A percentile compares a stretch with the other conserved stretches of the same genome.
Conservation (phyloP, 805 yeast species). For the Ogataea degrootiae region DNA sequence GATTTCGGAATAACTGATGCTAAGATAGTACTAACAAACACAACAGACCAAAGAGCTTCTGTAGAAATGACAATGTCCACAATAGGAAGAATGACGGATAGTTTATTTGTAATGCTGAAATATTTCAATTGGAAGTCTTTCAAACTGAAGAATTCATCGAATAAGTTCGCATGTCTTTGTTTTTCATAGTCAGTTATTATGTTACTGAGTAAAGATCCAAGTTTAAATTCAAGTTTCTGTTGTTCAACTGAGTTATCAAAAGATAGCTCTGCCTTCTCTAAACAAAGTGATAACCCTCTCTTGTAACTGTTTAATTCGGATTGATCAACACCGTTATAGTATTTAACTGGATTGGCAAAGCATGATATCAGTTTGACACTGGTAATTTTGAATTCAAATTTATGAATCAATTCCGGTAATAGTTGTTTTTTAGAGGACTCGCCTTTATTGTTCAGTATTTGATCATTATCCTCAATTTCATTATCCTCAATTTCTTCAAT, state of each 20-base stretch:
- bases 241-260: slow-evolving; percentile 1
- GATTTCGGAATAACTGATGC: slow-evolving; percentile 9
- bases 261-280: slow-evolving; percentile 1
- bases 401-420: slow-evolving; percentile 4
- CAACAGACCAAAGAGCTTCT: slow-evolving; percentile 28
- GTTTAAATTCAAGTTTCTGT: slow-evolving; percentile 6
- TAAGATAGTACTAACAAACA: slow-evolving; percentile 22
- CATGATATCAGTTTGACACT: slow-evolving; percentile 20
- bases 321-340: slow-evolving; percentile 26
- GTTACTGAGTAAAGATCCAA: slow-evolving; percentile 6
- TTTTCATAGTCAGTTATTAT: slow-evolving; percentile 20
- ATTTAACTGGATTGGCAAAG: slow-evolving; percentile 27
- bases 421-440: not conserved
- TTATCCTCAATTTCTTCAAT: not conserved
- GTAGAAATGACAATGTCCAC: slow-evolving; percentile 24
- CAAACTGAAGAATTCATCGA: slow-evolving; percentile 9
- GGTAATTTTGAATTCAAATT: slow-evolving; percentile 8
- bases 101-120: slow-evolving; percentile 7
- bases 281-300: slow-evolving; percentile 22
- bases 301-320: slow-evolving; percentile 22
- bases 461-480: not conserved
- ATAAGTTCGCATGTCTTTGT: slow-evolving; percentile 7
- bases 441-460: not conserved
- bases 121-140: slow-evolving; percentile 13
- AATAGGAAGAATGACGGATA: slow-evolving; percentile 22